Evolutionary conservation across 116 monocot species (phyloP), one percentile per base, ranked within the genome.

Genomic region (Zostera marina): DNA sequence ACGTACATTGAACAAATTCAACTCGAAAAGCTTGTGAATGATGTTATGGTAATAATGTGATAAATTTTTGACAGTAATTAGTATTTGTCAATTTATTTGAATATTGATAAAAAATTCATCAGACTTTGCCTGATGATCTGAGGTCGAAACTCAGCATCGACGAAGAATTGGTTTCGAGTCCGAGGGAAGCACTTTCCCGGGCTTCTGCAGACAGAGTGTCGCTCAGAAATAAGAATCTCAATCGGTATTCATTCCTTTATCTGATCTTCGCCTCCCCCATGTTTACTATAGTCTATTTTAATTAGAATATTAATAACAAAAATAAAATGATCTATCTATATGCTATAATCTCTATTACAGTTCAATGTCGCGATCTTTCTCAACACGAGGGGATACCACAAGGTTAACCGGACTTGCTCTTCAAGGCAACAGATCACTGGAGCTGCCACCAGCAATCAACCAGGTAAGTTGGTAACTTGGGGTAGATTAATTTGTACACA

Each of bases 1-100:
- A 99, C 99, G 24, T 99, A 99, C 44, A 99, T 99, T 58, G 99
- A 87, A 62, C 91, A 99, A 62, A 99, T 99, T 77, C 99, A 99
- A 43, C 72, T 99, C 25, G 99, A 99, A 73, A 99, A 99, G 59
- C 81, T 91, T 76, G 84, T 99, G 26, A 87, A 91, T 67, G 99
- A 99, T 25, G 84, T 99, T 45, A 81, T 91, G 79, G 99, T 99
- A 87, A 58, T 78, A 43, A 47, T 46, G 44, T 6, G 16, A 52
- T 19, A 5, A 40, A 9, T 48, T 51, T 64, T 42, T 24, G 42
- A 14, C 14, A 41, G 0, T 49, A 9, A 9, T 51, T 19, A 19
- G 5, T 21, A 32, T 32, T 32, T 32, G 32, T 32, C 5, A 5
- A 32, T 32, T 32, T 32, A 32, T 32, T 32, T 32, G 32, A 32